Conservation (phyloP, 495 filamentous ascomycete species). For the Acidiella bohemica region DNA sequence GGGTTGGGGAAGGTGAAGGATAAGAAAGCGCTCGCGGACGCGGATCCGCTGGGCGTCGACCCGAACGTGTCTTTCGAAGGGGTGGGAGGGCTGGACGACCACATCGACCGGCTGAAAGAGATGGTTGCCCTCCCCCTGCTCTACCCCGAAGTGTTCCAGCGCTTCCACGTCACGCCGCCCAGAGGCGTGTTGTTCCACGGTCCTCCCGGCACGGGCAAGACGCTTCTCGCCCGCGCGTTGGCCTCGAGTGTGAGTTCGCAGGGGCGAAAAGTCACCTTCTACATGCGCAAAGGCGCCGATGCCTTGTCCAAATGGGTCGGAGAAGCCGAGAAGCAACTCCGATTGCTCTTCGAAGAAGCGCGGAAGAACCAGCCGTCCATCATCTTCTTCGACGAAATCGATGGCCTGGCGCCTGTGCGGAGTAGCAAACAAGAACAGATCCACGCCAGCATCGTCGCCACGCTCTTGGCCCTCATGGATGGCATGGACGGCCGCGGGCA, state of each 20-base stretch:
- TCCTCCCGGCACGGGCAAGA: constrained; percentile 95
- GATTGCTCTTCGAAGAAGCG: constrained; percentile 89
- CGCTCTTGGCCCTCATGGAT: constrained; percentile 90
- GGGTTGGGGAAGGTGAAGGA: constrained; percentile 87
- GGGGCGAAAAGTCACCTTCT: constrained; percentile 89
- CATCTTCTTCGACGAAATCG: constrained; percentile 99
- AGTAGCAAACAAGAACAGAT: constrained; percentile 98
- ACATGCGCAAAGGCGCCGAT: constrained; percentile 98
- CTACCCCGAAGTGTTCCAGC: constrained; percentile 88
- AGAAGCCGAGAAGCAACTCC: constrained; percentile 87
- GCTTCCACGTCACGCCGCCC: constrained; percentile 83
- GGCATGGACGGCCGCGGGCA: constrained; percentile 98
- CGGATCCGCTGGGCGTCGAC: constrained; percentile 86
- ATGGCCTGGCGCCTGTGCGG: constrained; percentile 83
- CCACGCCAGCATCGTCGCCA: constrained; percentile 94
- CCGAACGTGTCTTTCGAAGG: constrained; percentile 80
- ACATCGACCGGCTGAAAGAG: constrained; percentile 92
- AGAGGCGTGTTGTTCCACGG: constrained; percentile 94
- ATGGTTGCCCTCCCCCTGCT: constrained; percentile 90
- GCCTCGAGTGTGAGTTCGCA: constrained; percentile 68
- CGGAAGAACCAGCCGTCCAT: constrained; percentile 91
- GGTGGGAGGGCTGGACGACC: constrained; percentile 78
- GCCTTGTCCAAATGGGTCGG: constrained; percentile 97
- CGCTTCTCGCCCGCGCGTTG: constrained; percentile 77
- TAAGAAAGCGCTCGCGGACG: constrained; percentile 67